A percentile compares a stretch with the other conserved stretches of the same genome.
Evolutionary conservation across 805 yeast genomes (phyloP).

Genomic region (Hanseniaspora mollemarum): DNA sequence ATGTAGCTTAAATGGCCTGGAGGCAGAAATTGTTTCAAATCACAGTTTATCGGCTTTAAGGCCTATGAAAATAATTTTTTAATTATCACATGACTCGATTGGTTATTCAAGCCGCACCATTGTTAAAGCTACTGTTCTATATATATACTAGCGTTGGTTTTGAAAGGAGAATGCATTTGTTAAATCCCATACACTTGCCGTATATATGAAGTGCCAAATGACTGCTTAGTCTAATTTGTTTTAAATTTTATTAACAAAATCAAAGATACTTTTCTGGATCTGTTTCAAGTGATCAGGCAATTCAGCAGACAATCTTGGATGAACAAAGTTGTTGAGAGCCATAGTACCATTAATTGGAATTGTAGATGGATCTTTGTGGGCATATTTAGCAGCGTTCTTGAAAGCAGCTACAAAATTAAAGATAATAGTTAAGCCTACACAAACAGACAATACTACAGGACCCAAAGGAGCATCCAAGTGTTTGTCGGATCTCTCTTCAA

Average conservation of each 20-base stretch:
- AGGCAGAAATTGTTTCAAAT: too few relatives aligned
- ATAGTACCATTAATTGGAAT: background rate
- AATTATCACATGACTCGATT: background rate
- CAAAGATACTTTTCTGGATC: constrained; percentile 27
- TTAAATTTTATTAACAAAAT: constrained; percentile 29
- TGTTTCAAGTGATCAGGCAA: constrained; percentile 22
- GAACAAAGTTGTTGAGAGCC: background rate
- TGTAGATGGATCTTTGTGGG: constrained; percentile 17
- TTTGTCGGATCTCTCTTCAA: constrained; percentile 68
- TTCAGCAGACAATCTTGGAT: constrained; percentile 2
- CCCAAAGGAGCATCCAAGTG: constrained; percentile 87
- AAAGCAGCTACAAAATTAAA: constrained; percentile 65
- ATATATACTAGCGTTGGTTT: too few relatives aligned
- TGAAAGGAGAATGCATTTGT: too few relatives aligned
- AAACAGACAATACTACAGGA: constrained; percentile 66
- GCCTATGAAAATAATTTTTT: too few relatives aligned
- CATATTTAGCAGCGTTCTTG: constrained; percentile 29
- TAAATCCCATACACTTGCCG: too few relatives aligned
- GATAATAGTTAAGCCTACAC: constrained; percentile 52
- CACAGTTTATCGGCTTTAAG: too few relatives aligned
- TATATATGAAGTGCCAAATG: too few relatives aligned
- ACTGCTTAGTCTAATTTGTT: too few relatives aligned
- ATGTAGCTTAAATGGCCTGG: too few relatives aligned
- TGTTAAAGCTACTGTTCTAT: too few relatives aligned
- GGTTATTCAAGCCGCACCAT: background rate